phyloP scores from a whole-genome alignment of 225 moss, liverwort and hornwort species.

The Sphagnum tenellum region DNA sequence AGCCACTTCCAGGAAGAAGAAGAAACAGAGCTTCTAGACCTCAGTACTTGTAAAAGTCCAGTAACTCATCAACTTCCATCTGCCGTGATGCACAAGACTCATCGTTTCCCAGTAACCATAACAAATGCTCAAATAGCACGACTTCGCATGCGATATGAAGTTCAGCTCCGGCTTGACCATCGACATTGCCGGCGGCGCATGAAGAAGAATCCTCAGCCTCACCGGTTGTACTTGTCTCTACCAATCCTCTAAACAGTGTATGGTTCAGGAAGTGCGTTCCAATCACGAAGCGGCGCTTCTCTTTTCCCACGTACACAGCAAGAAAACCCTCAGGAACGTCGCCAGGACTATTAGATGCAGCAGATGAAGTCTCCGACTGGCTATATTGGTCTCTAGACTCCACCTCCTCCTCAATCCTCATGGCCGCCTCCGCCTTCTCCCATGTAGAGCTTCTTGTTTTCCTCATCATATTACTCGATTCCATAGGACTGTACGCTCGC shows the following conservation, averaged over 20 bases:
- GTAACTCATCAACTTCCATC: constrained; percentile 27
- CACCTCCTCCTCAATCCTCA: constrained; percentile 8
- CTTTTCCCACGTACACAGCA: constrained; percentile 36
- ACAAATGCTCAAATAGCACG: constrained; percentile 39
- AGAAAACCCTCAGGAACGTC: constrained; percentile 34
- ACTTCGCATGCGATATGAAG: constrained; percentile 36
- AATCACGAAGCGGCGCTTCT: constrained; percentile 38
- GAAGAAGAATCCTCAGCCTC: too few relatives aligned
- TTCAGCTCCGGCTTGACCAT: constrained; percentile 13
- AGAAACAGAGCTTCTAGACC: not conserved
- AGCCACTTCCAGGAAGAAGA: not conserved
- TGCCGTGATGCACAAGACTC: constrained; percentile 25
- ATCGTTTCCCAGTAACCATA: constrained; percentile 28
- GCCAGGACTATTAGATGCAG: constrained; percentile 11
- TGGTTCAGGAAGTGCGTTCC: constrained; percentile 38
- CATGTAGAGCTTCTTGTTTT: constrained; percentile 36
- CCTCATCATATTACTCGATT: constrained; percentile 15
- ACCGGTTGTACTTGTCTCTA: constrained; percentile 13
- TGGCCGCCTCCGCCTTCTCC: constrained; percentile 3
- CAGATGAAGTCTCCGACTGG: constrained; percentile 32
- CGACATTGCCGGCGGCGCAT: constrained; percentile 10
- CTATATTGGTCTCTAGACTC: constrained; percentile 2
- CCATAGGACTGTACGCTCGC: constrained; percentile 19
- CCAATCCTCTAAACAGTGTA: constrained; percentile 31
- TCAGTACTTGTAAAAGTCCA: constrained; percentile 33